A percentile compares a stretch with the other conserved stretches of the same genome.
Evolutionary conservation across 78 protist species (phyloP).

Genomic region (Dictyostelium capitatum): DNA sequence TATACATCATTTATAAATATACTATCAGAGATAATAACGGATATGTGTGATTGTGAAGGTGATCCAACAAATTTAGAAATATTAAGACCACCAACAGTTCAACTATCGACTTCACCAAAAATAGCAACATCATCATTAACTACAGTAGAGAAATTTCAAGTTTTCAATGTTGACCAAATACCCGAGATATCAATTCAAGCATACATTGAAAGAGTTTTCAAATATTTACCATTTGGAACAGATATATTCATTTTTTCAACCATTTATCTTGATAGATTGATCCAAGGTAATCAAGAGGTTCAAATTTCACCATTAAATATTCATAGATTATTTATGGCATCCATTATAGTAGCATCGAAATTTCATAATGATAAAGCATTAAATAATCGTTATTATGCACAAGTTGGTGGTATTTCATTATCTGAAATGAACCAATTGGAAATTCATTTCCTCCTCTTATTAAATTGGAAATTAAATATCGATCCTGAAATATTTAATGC

Average conservation of each 20-base stretch:
- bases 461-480: conserved; percentile 34
- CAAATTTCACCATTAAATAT: conserved; percentile 23
- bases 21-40: conserved; percentile 7
- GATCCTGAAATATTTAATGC: not conserved
- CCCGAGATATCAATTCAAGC: conserved; percentile 34
- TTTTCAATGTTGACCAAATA: conserved; percentile 6
- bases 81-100: not conserved
- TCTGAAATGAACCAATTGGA: conserved; percentile 49
- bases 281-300: conserved; percentile 7
- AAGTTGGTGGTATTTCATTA: conserved; percentile 48
- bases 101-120: not conserved
- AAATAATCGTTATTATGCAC: conserved; percentile 57
- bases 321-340: conserved; percentile 48
- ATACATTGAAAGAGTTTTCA: conserved; percentile 45
- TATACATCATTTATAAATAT: conserved; percentile 14
- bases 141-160: not conserved
- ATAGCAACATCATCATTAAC: not conserved
- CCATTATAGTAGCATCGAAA: conserved; percentile 32
- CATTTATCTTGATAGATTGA: conserved; percentile 61
- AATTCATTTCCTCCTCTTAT: conserved; percentile 1
- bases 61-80: not conserved
- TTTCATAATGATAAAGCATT: conserved; percentile 51
- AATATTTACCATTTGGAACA: conserved; percentile 42
- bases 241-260: conserved; percentile 50
- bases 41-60: not conserved